Evolutionary conservation across 306 rosid species (phyloP).

Genomic region (Malus fusca): DNA sequence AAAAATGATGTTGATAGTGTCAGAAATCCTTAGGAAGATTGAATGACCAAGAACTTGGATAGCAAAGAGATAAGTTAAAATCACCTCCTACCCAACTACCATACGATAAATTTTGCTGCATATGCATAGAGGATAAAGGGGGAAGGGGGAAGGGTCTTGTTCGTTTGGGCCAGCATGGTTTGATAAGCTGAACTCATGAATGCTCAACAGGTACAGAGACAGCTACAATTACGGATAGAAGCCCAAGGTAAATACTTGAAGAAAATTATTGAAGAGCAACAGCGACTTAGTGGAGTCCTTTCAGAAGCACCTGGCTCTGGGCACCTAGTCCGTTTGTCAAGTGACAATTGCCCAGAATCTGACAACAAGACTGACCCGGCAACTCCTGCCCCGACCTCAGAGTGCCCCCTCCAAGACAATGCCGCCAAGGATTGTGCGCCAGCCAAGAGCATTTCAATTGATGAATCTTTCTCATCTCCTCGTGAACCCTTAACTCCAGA

Average conservation of each 20-base stretch:
- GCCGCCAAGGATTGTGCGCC: conserved; percentile 55
- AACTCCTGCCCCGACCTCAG: conserved; percentile 79
- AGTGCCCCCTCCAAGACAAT: conserved; percentile 56
- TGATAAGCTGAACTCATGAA: background rate
- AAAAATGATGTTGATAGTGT: background rate
- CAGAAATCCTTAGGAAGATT: background rate
- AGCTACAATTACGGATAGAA: conserved; percentile 86
- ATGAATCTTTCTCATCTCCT: conserved; percentile 76
- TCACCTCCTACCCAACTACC: background rate
- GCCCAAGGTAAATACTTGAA: conserved; percentile 96
- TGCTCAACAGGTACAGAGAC: conserved; percentile 87
- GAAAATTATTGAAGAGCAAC: conserved; percentile 98
- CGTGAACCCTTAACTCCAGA: conserved; percentile 86
- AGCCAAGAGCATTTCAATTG: conserved; percentile 67
- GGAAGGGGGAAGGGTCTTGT: background rate
- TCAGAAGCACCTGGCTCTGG: conserved; percentile 58
- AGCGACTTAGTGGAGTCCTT: conserved; percentile 71
- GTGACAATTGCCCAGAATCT: conserved; percentile 42
- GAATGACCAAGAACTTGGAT: background rate
- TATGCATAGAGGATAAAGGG: background rate
- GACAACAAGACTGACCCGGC: conserved; percentile 76
- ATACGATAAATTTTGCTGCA: background rate
- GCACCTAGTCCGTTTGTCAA: conserved; percentile 28
- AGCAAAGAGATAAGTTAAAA: background rate
- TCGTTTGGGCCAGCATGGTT: background rate